Evolutionary conservation across 768 basidiomycete species (phyloP), one percentile per base, ranked within the genome.

Genomic region (Mycena haematopus): DNA sequence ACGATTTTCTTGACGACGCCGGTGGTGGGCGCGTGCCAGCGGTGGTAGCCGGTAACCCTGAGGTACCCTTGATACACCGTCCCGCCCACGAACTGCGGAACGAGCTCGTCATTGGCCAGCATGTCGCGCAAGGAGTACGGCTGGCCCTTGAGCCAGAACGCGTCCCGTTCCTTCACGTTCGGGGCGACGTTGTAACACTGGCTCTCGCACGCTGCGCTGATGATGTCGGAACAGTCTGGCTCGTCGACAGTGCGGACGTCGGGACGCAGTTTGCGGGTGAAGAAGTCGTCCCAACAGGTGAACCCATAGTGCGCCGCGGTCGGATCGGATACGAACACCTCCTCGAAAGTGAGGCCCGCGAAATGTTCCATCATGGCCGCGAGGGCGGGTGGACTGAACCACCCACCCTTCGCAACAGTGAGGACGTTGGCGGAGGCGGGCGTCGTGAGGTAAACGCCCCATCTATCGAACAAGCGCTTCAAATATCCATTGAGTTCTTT

Each of bases 121-220:
- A 85, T 82, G 65, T 84, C 76, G 3, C 68, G 38, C 24, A 84
- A 77, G 5, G 82, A 83, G 69, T 84, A 85, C 0, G 78, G 75
- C 66, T 82, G 74, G 0, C 76, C 81, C 66, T 85, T 85, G 68
- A 84, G 60, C 82, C 81, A 85, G 71, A 85, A 83, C 35, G 67
- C 65, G 56, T 82, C 82, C 3, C 69, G 65, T 7, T 70, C 72
- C 47, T 79, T 58, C 10, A 81, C 77, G 52, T 78, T 49, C 13
- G 42, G 42, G 8, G 71, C 72, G 38, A 78, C 69, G 25, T 75
- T 72, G 70, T 80, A 78, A 3, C 77, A 65, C 40, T 72, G 76
- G 21, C 77, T 78, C 68, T 85, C 83, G 71, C 84, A 84, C 13
- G 79, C 70, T 59, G 75, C 78, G 47, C 69, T 77, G 60, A 85